Conservation (phyloP, 306 rosid genomes). For the Citrullus amarus region DNA sequence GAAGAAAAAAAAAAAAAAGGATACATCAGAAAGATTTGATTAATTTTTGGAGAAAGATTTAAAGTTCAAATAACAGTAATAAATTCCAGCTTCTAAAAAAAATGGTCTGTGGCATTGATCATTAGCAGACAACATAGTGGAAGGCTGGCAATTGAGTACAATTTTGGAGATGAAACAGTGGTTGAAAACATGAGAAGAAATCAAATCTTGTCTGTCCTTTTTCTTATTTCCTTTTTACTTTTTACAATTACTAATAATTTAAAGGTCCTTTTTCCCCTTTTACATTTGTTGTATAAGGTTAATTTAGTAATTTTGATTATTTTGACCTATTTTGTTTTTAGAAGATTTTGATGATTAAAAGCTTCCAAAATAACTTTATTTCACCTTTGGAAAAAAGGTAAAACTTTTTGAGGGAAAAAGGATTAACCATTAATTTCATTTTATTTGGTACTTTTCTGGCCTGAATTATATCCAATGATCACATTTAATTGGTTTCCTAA, state of each 20-base stretch:
- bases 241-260: not conserved
- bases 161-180: slow-evolving; percentile 6
- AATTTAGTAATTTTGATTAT: not conserved
- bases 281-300: not conserved
- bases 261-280: not conserved
- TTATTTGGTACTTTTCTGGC: not conserved
- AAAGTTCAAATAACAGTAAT: not conserved
- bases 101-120: not conserved
- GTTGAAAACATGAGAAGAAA: not conserved
- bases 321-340: not conserved
- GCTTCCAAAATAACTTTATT: slow-evolving; percentile 4
- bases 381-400: not conserved
- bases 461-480: not conserved
- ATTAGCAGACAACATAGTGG: slow-evolving; percentile 8
- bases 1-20: too few relatives aligned
- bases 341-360: slow-evolving; percentile 2
- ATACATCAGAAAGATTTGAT: not conserved
- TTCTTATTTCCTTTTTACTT: not conserved
- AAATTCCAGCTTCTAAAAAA: not conserved
- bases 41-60: not conserved
- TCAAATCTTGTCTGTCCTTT: not conserved
- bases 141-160: not conserved
- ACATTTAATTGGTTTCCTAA: too few relatives aligned
- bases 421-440: too few relatives aligned
- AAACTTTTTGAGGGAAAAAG: not conserved